phyloP scores from a whole-genome alignment of 2,329 filamentous ascomycete genomes.

The Pseudogymnoascus sp. region DNA sequence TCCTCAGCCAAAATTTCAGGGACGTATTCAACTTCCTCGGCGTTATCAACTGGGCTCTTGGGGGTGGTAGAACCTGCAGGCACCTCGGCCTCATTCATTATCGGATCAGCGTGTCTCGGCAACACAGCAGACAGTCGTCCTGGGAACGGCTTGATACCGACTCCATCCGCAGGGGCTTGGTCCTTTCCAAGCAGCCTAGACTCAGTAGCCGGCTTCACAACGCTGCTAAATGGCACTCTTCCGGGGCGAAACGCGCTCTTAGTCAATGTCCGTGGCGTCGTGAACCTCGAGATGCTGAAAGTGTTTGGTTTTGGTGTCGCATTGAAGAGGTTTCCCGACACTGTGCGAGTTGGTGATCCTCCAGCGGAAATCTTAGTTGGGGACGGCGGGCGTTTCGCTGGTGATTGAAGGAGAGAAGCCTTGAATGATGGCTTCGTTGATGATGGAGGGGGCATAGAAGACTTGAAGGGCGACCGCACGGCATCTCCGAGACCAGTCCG shows the following conservation, averaged over 20 bases:
- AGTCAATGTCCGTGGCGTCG: slow-evolving; percentile 22
- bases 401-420: slow-evolving; percentile 26
- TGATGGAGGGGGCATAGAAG: slow-evolving; percentile 15
- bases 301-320: slow-evolving; percentile 23
- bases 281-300: slow-evolving; percentile 26
- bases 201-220: slow-evolving; percentile 7
- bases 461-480: slow-evolving; percentile 25
- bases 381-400: slow-evolving; percentile 25
- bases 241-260: slow-evolving; percentile 16
- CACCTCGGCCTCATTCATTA: slow-evolving; percentile 11
- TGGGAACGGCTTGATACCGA: slow-evolving; percentile 25
- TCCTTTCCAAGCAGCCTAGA: not conserved
- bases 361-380: slow-evolving; percentile 24
- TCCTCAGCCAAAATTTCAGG: slow-evolving; percentile 16
- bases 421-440: slow-evolving; percentile 22
- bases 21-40: not conserved
- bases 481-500: slow-evolving; percentile 27
- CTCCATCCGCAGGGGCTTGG: not conserved
- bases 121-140: slow-evolving; percentile 33
- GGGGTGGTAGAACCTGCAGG: not conserved
- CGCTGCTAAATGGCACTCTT: slow-evolving; percentile 17
- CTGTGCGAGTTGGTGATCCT: slow-evolving; percentile 22
- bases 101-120: slow-evolving; percentile 27
- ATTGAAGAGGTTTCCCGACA: slow-evolving; percentile 11
- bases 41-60: not conserved